phyloP scores from a whole-genome alignment of 2,329 filamentous ascomycete species.

The Neoscytalidium dimidiatum region DNA sequence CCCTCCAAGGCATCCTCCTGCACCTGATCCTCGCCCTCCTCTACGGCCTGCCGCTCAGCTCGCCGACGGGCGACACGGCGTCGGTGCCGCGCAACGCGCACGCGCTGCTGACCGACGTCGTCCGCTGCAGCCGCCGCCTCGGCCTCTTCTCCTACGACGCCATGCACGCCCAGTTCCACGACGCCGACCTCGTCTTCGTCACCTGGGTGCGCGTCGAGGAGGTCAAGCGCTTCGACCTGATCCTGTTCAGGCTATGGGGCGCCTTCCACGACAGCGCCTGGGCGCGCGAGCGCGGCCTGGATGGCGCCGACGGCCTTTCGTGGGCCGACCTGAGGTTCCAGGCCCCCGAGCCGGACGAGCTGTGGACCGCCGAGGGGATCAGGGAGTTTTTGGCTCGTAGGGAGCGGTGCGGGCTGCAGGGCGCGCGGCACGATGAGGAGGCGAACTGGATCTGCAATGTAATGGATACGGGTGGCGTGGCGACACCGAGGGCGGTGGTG shows the following conservation, averaged over 20 bases:
- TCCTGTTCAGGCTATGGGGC: neutral
- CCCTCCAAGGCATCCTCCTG: constrained; percentile 14
- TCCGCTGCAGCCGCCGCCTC: neutral
- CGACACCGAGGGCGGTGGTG: neutral
- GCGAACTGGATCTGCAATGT: neutral
- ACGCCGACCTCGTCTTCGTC: neutral
- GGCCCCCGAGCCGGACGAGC: constrained; percentile 5
- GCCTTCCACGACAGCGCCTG: neutral
- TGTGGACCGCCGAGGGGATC: constrained; percentile 9
- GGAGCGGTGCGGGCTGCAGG: neutral
- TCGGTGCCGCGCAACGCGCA: neutral
- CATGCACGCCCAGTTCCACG: neutral
- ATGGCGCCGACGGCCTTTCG: neutral
- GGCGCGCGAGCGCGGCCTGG: neutral
- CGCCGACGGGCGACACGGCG: neutral
- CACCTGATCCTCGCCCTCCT: constrained; percentile 1
- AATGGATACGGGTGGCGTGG: neutral
- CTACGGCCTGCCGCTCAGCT: neutral
- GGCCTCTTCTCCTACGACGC: neutral
- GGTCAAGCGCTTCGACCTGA: constrained; percentile 4
- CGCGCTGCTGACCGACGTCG: neutral
- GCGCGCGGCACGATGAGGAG: neutral
- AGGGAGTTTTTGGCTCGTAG: constrained; percentile 9
- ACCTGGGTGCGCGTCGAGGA: constrained; percentile 5
- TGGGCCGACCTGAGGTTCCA: constrained; percentile 1